A percentile compares a stretch with the other conserved stretches of the same genome.
phyloP scores from a whole-genome alignment of 345 rosid genomes.

The Eucalyptus pauciflora region DNA sequence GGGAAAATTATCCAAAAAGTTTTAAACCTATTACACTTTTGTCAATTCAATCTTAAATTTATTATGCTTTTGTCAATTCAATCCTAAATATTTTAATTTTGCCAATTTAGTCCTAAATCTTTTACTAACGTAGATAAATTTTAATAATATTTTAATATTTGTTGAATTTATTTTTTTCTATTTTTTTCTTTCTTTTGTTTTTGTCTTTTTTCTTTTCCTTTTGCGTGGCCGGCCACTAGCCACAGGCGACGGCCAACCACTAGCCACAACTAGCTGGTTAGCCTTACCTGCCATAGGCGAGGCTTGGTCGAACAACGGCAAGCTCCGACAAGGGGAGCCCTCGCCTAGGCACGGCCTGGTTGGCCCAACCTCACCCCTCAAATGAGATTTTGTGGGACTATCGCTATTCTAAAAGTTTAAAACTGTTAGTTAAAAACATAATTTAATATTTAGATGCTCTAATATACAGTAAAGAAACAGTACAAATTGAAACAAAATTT shows the following conservation, averaged over 20 bases:
- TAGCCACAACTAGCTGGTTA: too few relatives aligned
- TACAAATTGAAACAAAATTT: neutral
- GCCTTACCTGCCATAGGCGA: too few relatives aligned
- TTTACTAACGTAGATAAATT: fast-evolving
- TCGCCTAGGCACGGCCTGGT: fast-evolving
- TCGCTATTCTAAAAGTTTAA: neutral
- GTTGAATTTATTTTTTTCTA: fast-evolving
- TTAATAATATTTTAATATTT: too few relatives aligned
- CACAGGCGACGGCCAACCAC: fast-evolving
- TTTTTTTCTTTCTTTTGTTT: too few relatives aligned
- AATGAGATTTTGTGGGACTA: too few relatives aligned
- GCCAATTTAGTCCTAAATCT: too few relatives aligned
- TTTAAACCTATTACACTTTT: too few relatives aligned
- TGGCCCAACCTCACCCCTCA: fast-evolving
- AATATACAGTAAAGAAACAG: neutral
- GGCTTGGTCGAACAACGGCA: fast-evolving
- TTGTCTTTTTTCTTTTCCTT: too few relatives aligned
- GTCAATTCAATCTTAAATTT: fast-evolving
- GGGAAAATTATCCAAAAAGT: fast-evolving
- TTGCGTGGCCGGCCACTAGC: too few relatives aligned
- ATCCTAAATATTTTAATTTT: too few relatives aligned
- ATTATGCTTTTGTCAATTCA: too few relatives aligned
- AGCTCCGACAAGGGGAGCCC: too few relatives aligned
- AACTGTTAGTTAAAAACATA: fast-evolving
- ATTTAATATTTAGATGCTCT: neutral